Base-by-base conservation (phyloP, 345 rosid species). In the Durio zibethinus region DNA sequence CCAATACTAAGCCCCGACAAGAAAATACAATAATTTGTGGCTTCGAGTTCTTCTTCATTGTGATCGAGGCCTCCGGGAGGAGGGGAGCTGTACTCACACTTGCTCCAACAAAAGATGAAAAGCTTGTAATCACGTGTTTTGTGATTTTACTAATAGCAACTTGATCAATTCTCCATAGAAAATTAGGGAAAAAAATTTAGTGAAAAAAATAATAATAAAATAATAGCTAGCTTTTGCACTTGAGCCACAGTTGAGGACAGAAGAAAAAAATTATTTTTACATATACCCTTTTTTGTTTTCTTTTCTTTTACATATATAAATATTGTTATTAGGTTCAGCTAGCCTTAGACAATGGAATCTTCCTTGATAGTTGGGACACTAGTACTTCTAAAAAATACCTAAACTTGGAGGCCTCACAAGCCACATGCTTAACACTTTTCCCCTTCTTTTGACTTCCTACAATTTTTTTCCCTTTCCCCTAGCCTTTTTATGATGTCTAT, bases 351-450 rank as follows among this genome's bases (percentile, higher is more conserved):
- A 35, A 52, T 18, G 75, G 75, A 81, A 81, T 86, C 77, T 86
- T 83, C 83, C 86, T 75, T 77, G 54, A 79, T 54, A 75, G 63
- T 78, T 52, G 88, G 86, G 75, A 33, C 31, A 47, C 16, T 29
- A n/a, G n/a, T n/a, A 50, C 73, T 0, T 7, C 15, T 35, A 52
- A 72, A 72, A 53, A 1, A 53, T 31, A 29, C 29, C 59, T 10
- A 2, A 16, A 56, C 18, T 33, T 53, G 25, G 62, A 0, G 62
- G 63, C 33, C 73, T 59, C 33, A 10, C 16, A 59, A 59, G 43
- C 10, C 56, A 45, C 38, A 45, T 45, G 69, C 70, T 48, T n/a
- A n/a, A n/a, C n/a, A n/a, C 18, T 59, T 12, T 21, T 1, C 1
- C 15, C 23, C 35, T 20, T 35, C 36, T 75, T 82, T 75, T 40